Evolutionary conservation across 148 eudicot genomes (phyloP).

Genomic region (Cornus kousa): DNA sequence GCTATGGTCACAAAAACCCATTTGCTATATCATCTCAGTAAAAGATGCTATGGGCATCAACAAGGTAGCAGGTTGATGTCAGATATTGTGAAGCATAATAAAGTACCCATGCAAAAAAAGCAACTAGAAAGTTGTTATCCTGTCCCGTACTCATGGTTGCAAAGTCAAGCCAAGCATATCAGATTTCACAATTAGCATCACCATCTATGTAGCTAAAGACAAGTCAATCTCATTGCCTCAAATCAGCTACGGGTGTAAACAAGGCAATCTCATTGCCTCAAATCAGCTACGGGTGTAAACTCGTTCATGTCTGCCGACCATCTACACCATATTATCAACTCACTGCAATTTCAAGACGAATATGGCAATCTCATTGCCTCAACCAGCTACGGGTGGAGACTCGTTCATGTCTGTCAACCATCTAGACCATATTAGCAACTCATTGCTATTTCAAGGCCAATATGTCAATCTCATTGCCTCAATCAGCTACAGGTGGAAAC

Average conservation of each 20-base stretch:
- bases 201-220: not conserved
- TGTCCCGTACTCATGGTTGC: slow-evolving; percentile 13
- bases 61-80: not conserved
- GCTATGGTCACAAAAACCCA: slow-evolving; percentile 36
- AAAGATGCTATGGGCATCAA: slow-evolving; percentile 17
- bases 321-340: not conserved
- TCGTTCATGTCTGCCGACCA: slow-evolving; percentile 3
- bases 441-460: too few relatives aligned
- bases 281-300: slow-evolving; percentile 19
- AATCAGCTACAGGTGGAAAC: slow-evolving; percentile 18
- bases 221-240: slow-evolving; percentile 9
- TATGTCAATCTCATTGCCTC: slow-evolving; percentile 1
- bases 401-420: slow-evolving; percentile 4
- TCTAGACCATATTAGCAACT: not conserved
- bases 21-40: slow-evolving; percentile 12
- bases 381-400: slow-evolving; percentile 19
- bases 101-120: slow-evolving; percentile 12
- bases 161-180: not conserved
- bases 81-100: not conserved
- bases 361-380: not conserved
- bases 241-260: slow-evolving; percentile 25
- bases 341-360: too few relatives aligned
- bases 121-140: slow-evolving; percentile 25
- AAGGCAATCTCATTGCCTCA: slow-evolving; percentile 8
- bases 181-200: not conserved